Conservation (phyloP, 164 flowering plant species). For the Sextonia rubra region DNA sequence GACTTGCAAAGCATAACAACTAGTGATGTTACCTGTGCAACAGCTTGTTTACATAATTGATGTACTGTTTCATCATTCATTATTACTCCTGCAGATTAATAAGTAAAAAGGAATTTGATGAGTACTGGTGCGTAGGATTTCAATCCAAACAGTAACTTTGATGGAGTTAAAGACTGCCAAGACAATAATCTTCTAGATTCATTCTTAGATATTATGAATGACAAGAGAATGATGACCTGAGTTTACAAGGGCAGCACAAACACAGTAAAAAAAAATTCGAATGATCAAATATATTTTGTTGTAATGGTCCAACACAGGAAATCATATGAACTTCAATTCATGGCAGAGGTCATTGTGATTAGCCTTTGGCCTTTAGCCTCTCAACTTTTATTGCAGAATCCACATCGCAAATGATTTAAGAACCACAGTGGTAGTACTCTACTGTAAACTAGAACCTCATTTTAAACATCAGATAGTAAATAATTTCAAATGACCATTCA, state of each 20-base stretch:
- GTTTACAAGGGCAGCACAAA: neutral
- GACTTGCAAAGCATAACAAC: neutral
- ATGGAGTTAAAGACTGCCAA: neutral
- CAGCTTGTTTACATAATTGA: conserved; percentile 94
- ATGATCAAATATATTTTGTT: too few relatives aligned
- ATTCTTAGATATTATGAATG: neutral
- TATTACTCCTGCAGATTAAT: conserved; percentile 65
- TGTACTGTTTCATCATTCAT: conserved; percentile 98
- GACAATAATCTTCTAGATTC: neutral
- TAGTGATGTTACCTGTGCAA: conserved; percentile 66
- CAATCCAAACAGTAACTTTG: too few relatives aligned
- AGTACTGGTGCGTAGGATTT: neutral
- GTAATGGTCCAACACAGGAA: neutral
- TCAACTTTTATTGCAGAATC: neutral
- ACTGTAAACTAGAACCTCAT: too few relatives aligned
- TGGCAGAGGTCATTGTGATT: neutral
- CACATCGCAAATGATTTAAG: neutral
- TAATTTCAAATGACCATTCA: neutral
- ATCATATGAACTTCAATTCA: neutral
- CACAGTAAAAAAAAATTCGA: too few relatives aligned
- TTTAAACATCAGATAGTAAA: neutral
- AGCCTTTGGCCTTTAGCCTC: neutral
- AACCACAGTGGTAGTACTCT: neutral
- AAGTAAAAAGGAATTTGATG: neutral
- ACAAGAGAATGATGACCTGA: neutral